These are phyloP conservation scores for Boletus patriciae DNA, from an alignment of 768 basidiomycete genomes.

Conservation along the genomic window DNA sequence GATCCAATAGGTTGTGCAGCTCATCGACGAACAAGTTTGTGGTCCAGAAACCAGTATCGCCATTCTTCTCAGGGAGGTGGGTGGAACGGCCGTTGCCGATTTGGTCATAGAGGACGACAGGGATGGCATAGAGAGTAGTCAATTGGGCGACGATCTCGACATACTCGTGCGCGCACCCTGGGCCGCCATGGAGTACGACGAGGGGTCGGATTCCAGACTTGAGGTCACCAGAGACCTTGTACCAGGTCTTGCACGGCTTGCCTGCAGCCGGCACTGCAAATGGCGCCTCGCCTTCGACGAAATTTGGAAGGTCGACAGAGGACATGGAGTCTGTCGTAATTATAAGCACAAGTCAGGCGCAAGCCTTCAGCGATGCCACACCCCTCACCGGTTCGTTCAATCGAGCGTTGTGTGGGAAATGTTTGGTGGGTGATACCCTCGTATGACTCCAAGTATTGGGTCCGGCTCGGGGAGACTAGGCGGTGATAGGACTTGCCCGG, in stretches of 20 bases:
- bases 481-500: too few species aligned
- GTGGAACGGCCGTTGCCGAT: conserved; percentile 55
- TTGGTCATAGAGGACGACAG: conserved; percentile 58
- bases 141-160: conserved; percentile 42
- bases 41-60: conserved; percentile 48
- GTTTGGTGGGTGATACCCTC: background rate
- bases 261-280: conserved; percentile 30
- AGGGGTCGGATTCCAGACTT: conserved; percentile 40
- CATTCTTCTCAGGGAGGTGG: conserved; percentile 49
- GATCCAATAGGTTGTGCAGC: conserved; percentile 44
- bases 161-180: conserved; percentile 46
- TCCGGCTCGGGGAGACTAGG: too few species aligned
- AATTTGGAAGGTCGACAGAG: conserved; percentile 24
- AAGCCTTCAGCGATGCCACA: background rate
- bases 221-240: conserved; percentile 49
- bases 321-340: conserved; percentile 23
- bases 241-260: conserved; percentile 48
- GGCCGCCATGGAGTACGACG: conserved; percentile 55
- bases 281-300: conserved; percentile 33
- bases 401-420: background rate
- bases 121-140: conserved; percentile 36
- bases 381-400: background rate
- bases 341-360: background rate
- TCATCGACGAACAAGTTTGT: conserved; percentile 51
- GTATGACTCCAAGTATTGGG: too few species aligned